These are phyloP conservation scores for Cutaneotrichosporon mucoides DNA, from an alignment of 1,284 basidiomycete genomes.

Conservation along the genomic window DNA sequence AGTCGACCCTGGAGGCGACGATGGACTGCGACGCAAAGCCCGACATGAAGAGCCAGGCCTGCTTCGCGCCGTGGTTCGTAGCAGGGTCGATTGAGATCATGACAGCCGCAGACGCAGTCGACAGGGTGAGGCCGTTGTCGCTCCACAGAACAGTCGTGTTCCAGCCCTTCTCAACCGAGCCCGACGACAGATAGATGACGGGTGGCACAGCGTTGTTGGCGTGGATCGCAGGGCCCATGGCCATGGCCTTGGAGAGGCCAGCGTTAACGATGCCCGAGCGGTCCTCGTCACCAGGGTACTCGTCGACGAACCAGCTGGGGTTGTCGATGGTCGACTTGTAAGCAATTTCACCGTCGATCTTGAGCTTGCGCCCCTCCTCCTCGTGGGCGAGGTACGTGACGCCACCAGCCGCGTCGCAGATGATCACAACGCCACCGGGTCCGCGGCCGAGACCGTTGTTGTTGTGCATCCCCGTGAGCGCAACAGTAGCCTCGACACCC, in stretches of 20 bases:
- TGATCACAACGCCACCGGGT: slow-evolving; percentile 18
- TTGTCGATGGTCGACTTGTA: slow-evolving; percentile 29
- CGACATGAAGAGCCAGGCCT: slow-evolving; percentile 28
- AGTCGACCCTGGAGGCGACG: slow-evolving; percentile 22
- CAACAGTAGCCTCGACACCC: slow-evolving; percentile 18
- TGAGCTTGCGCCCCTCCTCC: slow-evolving; percentile 5
- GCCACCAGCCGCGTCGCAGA: slow-evolving; percentile 29
- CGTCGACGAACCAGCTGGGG: slow-evolving; percentile 30
- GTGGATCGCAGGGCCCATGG: neutral
- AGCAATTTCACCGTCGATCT: slow-evolving; percentile 7
- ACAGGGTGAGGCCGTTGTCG: slow-evolving; percentile 25
- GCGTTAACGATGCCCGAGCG: slow-evolving; percentile 25
- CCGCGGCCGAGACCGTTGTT: slow-evolving; percentile 35
- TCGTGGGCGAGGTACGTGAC: slow-evolving; percentile 11
- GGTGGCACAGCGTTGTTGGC: slow-evolving; percentile 4
- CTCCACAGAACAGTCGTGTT: slow-evolving; percentile 15
- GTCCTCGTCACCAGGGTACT: slow-evolving; percentile 20
- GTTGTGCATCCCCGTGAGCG: slow-evolving; percentile 27
- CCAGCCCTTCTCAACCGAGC: slow-evolving; percentile 4
- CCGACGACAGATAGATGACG: slow-evolving; percentile 17
- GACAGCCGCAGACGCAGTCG: slow-evolving; percentile 20
- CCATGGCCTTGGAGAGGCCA: slow-evolving; percentile 20
- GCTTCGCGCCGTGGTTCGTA: slow-evolving; percentile 21
- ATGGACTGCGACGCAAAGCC: slow-evolving; percentile 23
- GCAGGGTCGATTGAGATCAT: slow-evolving; percentile 22